phyloP scores from a whole-genome alignment of 1,139 yeast species.

The Candida glucosophila region DNA sequence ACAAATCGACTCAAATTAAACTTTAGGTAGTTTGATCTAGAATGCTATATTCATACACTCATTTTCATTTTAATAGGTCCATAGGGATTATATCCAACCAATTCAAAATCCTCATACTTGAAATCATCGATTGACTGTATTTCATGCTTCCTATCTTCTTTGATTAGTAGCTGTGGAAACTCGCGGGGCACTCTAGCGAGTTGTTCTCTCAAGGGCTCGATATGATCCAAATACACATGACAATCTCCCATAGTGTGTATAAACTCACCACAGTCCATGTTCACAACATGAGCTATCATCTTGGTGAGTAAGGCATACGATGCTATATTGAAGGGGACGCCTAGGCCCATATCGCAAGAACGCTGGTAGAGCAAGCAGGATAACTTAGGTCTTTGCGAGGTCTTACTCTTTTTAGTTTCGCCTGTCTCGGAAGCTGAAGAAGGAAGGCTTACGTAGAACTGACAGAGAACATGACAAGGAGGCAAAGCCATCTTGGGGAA shows the following conservation, averaged over 20 bases:
- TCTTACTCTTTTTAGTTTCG: conserved; percentile 9
- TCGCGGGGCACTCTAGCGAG: conserved; percentile 60
- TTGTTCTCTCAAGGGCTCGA: conserved; percentile 82
- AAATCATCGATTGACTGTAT: conserved; percentile 78
- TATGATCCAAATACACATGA: conserved; percentile 87
- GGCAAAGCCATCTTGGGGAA: conserved; percentile 92
- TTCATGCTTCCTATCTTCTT: conserved; percentile 37
- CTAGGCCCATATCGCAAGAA: conserved; percentile 98
- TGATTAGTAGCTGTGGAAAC: conserved; percentile 73
- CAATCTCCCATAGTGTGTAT: conserved; percentile 96
- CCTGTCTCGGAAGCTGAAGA: conserved; percentile 16
- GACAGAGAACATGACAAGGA: conserved; percentile 96
- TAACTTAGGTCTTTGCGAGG: conserved; percentile 45
- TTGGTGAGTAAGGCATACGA: conserved; percentile 86
- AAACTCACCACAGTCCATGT: conserved; percentile 90
- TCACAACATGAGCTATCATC: conserved; percentile 93
- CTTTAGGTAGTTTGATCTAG: too few species aligned
- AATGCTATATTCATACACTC: too few species aligned
- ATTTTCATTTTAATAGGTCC: conserved; percentile 80
- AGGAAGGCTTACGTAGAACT: conserved; percentile 84
- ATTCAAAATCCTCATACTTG: conserved; percentile 76
- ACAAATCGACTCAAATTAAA: too few species aligned
- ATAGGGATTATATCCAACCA: conserved; percentile 73
- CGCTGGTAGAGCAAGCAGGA: conserved; percentile 91
- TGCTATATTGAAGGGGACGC: conserved; percentile 97